These are phyloP conservation scores for Phlebiopsis gigantea DNA, from an alignment of 768 basidiomycete species.

Conservation along the genomic window DNA sequence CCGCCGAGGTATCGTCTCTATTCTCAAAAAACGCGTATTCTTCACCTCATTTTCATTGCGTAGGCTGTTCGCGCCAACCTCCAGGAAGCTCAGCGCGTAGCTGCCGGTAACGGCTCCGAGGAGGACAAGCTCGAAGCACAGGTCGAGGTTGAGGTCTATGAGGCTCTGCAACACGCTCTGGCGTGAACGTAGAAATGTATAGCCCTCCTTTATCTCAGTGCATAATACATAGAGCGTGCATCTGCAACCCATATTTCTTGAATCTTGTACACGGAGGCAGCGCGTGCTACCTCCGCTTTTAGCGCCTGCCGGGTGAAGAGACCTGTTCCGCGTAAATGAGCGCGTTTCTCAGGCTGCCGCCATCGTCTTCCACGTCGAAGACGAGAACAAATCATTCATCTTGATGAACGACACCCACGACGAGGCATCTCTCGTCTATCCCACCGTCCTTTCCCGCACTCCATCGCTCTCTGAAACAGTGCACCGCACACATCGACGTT, in stretches of 20 bases:
- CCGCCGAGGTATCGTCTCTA: constrained; percentile 59
- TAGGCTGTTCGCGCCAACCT: constrained; percentile 90
- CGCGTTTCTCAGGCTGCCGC: constrained; percentile 3
- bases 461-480: not conserved
- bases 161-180: constrained; percentile 87
- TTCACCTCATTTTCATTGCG: not conserved
- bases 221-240: constrained; percentile 4
- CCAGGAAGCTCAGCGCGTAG: constrained; percentile 80
- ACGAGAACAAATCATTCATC: not conserved
- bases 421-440: not conserved
- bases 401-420: not conserved
- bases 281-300: not conserved
- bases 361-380: not conserved
- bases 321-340: not conserved
- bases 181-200: constrained; percentile 30
- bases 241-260: not conserved
- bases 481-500: not conserved
- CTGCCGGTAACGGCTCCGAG: constrained; percentile 80
- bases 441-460: not conserved
- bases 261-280: not conserved
- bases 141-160: constrained; percentile 95
- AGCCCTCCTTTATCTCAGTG: not conserved
- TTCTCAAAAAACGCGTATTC: constrained; percentile 6
- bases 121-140: constrained; percentile 90
- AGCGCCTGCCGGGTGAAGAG: not conserved